Conservation (phyloP, 2,329 filamentous ascomycete genomes). For the Phaeomoniella chlamydospora region DNA sequence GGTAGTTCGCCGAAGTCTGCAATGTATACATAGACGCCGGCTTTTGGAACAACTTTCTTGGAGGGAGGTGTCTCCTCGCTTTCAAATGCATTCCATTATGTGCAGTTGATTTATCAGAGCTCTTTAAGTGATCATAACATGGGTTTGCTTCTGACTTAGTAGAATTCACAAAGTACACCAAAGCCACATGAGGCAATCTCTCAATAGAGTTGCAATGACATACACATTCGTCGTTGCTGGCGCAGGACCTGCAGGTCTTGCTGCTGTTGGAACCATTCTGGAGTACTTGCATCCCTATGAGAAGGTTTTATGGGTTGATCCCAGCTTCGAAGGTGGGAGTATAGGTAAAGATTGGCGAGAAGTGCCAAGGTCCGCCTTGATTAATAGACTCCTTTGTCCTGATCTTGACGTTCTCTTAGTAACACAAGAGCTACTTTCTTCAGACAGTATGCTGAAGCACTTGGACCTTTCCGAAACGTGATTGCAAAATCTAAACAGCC, state of each 20-base stretch:
- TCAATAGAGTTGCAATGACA: too few relatives aligned
- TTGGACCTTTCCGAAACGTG: constrained; percentile 38
- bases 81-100: too few relatives aligned
- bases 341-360: constrained; percentile 42
- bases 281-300: constrained; percentile 33
- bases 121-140: too few relatives aligned
- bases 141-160: too few relatives aligned
- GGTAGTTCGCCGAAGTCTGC: too few relatives aligned
- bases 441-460: constrained; percentile 38
- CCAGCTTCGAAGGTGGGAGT: constrained; percentile 37
- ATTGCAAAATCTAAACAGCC: constrained; percentile 31
- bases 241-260: constrained; percentile 44
- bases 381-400: not conserved
- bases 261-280: constrained; percentile 46
- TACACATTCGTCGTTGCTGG: constrained; percentile 37
- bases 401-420: constrained; percentile 14
- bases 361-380: constrained; percentile 34
- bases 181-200: too few relatives aligned
- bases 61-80: too few relatives aligned
- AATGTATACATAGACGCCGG: too few relatives aligned
- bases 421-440: constrained; percentile 51
- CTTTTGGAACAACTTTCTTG: too few relatives aligned
- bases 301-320: constrained; percentile 47
- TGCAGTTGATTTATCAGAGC: too few relatives aligned
- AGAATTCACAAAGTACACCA: too few relatives aligned